Conservation (phyloP, 768 basidiomycete species). For the Naganishia vaughanmartiniae region DNA sequence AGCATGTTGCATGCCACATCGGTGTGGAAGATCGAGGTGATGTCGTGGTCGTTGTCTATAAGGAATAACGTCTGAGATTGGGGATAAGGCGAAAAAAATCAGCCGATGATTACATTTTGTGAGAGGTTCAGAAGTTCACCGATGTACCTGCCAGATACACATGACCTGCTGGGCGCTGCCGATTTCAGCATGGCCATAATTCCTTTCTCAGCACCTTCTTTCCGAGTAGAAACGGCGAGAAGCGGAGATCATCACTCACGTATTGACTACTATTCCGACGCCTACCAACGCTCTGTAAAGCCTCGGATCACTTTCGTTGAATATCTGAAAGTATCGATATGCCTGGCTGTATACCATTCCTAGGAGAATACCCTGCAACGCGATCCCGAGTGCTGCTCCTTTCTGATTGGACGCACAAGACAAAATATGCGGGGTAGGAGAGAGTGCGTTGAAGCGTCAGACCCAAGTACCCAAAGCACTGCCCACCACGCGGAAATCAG, state of each 20-base stretch:
- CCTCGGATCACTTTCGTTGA: slow-evolving; percentile 21
- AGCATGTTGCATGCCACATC: slow-evolving; percentile 15
- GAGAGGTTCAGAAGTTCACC: neutral
- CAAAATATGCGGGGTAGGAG: neutral
- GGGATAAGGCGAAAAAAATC: neutral
- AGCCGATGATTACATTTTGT: neutral
- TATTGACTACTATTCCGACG: neutral
- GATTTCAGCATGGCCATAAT: neutral
- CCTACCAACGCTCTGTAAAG: slow-evolving; percentile 4
- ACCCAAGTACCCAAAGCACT: neutral
- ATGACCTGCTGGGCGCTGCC: slow-evolving; percentile 1
- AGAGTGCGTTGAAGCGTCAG: neutral
- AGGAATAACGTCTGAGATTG: slow-evolving; percentile 2
- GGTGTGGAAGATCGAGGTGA: slow-evolving; percentile 2
- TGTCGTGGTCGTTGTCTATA: slow-evolving; percentile 4
- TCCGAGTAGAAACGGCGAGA: neutral
- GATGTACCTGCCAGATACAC: slow-evolving; percentile 20
- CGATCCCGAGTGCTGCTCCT: slow-evolving; percentile 17
- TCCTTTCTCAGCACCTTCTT: neutral
- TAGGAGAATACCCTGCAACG: slow-evolving; percentile 10
- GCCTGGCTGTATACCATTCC: slow-evolving; percentile 20
- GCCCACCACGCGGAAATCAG: neutral
- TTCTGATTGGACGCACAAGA: neutral
- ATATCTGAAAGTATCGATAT: neutral
- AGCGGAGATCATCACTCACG: neutral